Base-by-base conservation (phyloP, 2,329 filamentous ascomycete genomes). In the Penicillium glabrum region DNA sequence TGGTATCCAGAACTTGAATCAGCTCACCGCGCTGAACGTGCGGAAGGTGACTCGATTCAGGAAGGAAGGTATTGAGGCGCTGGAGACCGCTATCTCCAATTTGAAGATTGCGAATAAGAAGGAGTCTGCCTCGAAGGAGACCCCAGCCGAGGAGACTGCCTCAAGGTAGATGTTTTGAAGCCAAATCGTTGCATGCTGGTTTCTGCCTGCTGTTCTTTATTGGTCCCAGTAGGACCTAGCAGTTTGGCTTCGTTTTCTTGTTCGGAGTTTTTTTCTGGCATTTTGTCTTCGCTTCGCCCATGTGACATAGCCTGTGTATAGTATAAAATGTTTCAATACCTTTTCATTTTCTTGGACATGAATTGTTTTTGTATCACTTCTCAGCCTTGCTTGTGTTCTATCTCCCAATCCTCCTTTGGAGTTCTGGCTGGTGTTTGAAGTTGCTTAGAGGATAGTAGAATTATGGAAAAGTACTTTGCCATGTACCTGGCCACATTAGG, bases 21-120 rank as follows among this genome's bases (percentile, higher is more conserved):
- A 89, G 31, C 79, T 95, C 66, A 97, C 93, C 33, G 79, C 81
- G 55, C 82, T 84, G 70, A 98, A 98, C 77, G 82, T 93, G 46
- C 80, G 82, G 62, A 98, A 98, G 78, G 91, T 96, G 53, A 95
- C 91, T 57, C 79, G 82, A 59, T 96, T 85, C 77, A 83, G 92
- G 60, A 77, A 84, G 61, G 77, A 83, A 54, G 91, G 91, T 35
- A 79, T 88, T 66, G 75, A 81, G 54, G 84, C 84, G 27, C 83
- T 98, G 63, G 88, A 95, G 63, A 66, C 73, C 19, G 80, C 83
- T 76, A 82, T 87, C 24, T 65, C 75, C 63, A 66, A 65, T 54
- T 82, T 96, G 66, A 86, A 91, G 67, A 70, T 79, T 13, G 83
- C 73, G 58, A 64, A 68, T 41, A 41, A 41, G 39, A 41, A 41